Conservation (phyloP, 331 rosid species). For the Phaseolus coccineus region DNA sequence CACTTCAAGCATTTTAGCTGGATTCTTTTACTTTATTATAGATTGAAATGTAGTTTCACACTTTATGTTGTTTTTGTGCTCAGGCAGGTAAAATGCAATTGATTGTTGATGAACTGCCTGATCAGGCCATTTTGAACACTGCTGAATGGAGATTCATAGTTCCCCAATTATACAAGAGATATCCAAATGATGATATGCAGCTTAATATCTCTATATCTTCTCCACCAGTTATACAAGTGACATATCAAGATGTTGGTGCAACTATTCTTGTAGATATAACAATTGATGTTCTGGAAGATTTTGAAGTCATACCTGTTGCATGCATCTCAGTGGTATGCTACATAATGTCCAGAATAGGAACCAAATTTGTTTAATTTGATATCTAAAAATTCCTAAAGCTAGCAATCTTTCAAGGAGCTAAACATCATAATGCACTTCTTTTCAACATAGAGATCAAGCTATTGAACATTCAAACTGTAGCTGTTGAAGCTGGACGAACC, state of each 20-base stretch:
- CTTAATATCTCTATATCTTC: constrained; percentile 70
- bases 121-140: constrained; percentile 70
- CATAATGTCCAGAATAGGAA: constrained; percentile 7
- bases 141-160: constrained; percentile 76
- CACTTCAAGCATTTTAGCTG: neutral
- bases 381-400: neutral
- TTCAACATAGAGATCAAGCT: constrained; percentile 23
- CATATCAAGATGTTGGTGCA: constrained; percentile 51
- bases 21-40: constrained; percentile 7
- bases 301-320: constrained; percentile 71
- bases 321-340: constrained; percentile 85
- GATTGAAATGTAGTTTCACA: constrained; percentile 20
- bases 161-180: constrained; percentile 76
- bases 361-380: neutral
- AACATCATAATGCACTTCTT: neutral
- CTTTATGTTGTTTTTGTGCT: constrained; percentile 31
- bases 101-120: constrained; percentile 58
- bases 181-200: constrained; percentile 75
- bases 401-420: neutral
- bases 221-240: constrained; percentile 67
- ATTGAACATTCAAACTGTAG: neutral
- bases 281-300: constrained; percentile 60
- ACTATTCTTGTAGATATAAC: constrained; percentile 61
- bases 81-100: constrained; percentile 77
- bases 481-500: too few relatives aligned